Evolutionary conservation across 352 stramenopile genomes (phyloP).

Genomic region (Pseudoperonospora humuli): DNA sequence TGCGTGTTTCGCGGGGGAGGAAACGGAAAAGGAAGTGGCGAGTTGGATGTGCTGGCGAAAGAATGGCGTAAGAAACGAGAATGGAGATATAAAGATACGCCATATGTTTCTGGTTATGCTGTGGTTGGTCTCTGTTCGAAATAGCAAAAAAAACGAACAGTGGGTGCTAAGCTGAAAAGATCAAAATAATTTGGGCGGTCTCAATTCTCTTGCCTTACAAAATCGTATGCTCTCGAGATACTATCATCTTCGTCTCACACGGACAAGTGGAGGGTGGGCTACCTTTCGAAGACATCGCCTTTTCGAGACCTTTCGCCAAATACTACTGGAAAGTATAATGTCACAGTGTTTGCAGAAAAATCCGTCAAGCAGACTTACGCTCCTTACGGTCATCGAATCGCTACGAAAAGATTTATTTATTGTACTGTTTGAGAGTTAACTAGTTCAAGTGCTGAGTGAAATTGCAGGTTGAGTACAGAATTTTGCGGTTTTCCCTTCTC

Average conservation of each 20-base stretch:
- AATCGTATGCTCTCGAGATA: conserved; percentile 18
- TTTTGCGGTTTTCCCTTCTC: too few relatives aligned
- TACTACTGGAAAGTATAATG: conserved; percentile 2
- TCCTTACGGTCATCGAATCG: conserved; percentile 4
- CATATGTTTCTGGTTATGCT: conserved; percentile 25
- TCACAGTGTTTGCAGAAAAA: conserved; percentile 4
- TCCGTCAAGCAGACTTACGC: conserved; percentile 1
- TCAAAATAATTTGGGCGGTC: conserved; percentile 13
- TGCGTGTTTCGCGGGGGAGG: conserved; percentile 11
- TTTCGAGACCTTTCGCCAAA: conserved; percentile 2
- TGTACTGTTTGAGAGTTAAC: too few relatives aligned
- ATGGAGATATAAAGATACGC: conserved; percentile 19
- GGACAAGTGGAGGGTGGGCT: conserved; percentile 9
- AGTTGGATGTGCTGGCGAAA: conserved; percentile 8
- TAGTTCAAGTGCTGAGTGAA: too few relatives aligned
- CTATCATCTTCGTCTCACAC: conserved; percentile 10
- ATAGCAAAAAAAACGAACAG: conserved; percentile 2
- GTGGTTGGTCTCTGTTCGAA: conserved; percentile 12
- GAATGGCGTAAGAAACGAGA: conserved; percentile 17
- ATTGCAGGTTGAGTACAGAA: too few relatives aligned
- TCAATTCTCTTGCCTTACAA: conserved; percentile 15
- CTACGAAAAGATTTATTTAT: too few relatives aligned
- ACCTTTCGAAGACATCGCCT: conserved; percentile 2
- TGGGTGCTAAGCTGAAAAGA: conserved; percentile 18
- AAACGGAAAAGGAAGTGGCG: conserved; percentile 6